A percentile compares a stretch with the other conserved stretches of the same genome.
These are phyloP conservation scores for Mucor racemosus DNA, from an alignment of 371 early-diverging fungal genomes.

Conservation along the genomic window DNA sequence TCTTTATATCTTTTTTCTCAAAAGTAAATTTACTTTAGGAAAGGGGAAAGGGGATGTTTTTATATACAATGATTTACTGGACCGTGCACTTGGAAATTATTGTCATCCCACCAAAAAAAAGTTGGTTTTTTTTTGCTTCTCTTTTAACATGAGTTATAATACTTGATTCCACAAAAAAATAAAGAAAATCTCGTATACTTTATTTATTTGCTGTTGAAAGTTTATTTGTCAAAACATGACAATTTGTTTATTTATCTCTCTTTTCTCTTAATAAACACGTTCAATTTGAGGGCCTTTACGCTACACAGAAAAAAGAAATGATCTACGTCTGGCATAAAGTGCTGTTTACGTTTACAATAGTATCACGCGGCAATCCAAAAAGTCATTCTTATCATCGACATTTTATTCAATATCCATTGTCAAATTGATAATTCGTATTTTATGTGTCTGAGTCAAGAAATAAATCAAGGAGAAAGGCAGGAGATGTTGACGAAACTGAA, in stretches of 20 bases:
- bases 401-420: background rate
- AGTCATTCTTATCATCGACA: background rate
- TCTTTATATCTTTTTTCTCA: background rate
- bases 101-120: too few relatives aligned
- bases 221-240: background rate
- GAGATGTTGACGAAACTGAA: background rate
- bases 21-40: background rate
- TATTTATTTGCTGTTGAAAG: background rate
- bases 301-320: background rate
- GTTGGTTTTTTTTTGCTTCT: background rate
- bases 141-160: too few relatives aligned
- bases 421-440: background rate
- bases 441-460: constrained; percentile 4
- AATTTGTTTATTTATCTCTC: background rate
- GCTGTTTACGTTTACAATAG: constrained; percentile 1
- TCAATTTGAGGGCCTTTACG: background rate
- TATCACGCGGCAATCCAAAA: background rate
- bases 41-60: background rate
- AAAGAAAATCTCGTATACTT: background rate
- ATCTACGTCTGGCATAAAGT: constrained; percentile 2
- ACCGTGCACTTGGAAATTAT: background rate
- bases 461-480: constrained; percentile 1
- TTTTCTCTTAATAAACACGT: background rate
- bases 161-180: background rate
- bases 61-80: background rate